Evolutionary conservation across 805 yeast genomes (phyloP), one percentile per base, ranked within the genome.

Genomic region (Candida argentea): DNA sequence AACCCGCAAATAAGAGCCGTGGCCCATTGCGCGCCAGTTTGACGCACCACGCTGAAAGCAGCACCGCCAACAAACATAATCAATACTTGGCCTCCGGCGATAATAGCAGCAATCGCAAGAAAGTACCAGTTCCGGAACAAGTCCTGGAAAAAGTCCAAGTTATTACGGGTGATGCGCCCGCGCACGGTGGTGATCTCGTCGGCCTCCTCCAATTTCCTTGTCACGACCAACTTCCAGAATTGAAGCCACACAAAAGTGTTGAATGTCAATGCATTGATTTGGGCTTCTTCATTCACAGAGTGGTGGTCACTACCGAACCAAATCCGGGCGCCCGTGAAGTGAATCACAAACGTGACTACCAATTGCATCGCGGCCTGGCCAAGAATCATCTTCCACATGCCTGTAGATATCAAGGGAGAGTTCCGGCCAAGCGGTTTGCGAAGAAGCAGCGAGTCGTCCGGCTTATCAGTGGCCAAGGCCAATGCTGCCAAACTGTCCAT

Each of bases 401-500:
- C 80, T 3, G 77, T 76, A 4, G 94, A 67, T 39, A 91, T 89
- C 55, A 91, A 65, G 2, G 93, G 82, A 10, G 73, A 69, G 14
- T 62, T 58, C 46, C 95, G 71, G 19, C 94, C 91, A 23, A 78
- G 85, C 2, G 98, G 99, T 46, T 72, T 76, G 30, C 84, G 67
- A 37, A 80, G 73, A 47, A 91, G 62, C 24, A 84, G 76, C 22
- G 77, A 70, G 26, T 77, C 82, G 43, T 85, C 87, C 0, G 98
- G 98, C 43, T 89, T 87, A 51, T 91, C 98, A 3, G 98, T 91
- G 5, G 98, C 98, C 43, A 91, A 67, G 0, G 98, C 98, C 43
- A 91, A 66, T 3, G 98, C 98, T 3, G 98, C 98, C 37, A 91
- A 69, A 0, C 98, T 91, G 54, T 91, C 98, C 98, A 91, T 91